phyloP scores from a whole-genome alignment of 306 rosid species.

The Prunus dulcis region DNA sequence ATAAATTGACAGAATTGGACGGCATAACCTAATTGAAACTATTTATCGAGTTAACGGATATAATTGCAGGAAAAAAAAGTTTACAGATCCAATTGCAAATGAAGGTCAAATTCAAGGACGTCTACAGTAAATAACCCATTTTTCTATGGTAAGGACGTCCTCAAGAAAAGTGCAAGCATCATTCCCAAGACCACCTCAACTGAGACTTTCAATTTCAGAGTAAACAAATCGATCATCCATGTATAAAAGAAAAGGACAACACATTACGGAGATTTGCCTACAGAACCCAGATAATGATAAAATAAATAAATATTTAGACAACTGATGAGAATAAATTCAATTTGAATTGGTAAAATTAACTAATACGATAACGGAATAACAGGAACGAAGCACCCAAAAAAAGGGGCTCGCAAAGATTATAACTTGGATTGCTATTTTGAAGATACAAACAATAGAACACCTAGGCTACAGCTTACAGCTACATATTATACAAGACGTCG shows the following conservation, averaged over 20 bases:
- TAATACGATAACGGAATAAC: background rate
- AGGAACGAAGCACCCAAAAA: background rate
- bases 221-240: too few relatives aligned
- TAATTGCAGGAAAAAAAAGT: too few relatives aligned
- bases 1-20: too few relatives aligned
- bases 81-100: too few relatives aligned
- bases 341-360: background rate
- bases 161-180: too few relatives aligned
- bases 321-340: background rate
- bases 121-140: too few relatives aligned
- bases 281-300: background rate
- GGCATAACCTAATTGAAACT: too few relatives aligned
- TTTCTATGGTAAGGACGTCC: too few relatives aligned
- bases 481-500: conserved; percentile 31
- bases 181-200: too few relatives aligned
- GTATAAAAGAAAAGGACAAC: too few relatives aligned
- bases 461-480: background rate
- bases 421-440: background rate
- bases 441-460: background rate
- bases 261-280: background rate
- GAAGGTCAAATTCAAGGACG: fast-evolving
- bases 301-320: background rate
- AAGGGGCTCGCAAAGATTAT: background rate
- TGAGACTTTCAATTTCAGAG: too few relatives aligned
- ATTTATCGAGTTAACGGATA: too few relatives aligned